Evolutionary conservation across 192 early-diverging fungal species (phyloP).

Genomic region (Gryganskiella cystojenkinii): DNA sequence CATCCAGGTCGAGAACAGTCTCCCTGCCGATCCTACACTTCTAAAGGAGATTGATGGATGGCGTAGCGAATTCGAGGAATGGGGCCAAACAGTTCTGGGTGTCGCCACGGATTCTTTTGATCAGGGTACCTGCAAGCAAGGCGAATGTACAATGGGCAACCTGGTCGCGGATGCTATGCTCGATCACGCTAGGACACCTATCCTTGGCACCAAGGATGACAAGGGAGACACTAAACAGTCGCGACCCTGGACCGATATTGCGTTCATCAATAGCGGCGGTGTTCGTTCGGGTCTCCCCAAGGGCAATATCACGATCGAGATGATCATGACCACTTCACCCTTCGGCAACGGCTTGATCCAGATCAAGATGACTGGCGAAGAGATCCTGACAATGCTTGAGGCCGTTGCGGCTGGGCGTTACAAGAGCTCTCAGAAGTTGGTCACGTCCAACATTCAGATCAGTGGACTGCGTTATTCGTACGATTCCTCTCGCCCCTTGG

Average conservation of each 20-base stretch:
- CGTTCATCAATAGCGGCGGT: conserved; percentile 72
- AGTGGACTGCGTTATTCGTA: conserved; percentile 65
- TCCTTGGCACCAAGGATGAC: neutral
- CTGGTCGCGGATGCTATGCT: conserved; percentile 75
- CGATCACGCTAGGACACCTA: conserved; percentile 28
- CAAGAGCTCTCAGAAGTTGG: conserved; percentile 41
- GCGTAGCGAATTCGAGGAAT: conserved; percentile 60
- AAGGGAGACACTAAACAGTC: neutral
- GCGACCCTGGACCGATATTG: conserved; percentile 55
- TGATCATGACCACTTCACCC: conserved; percentile 68
- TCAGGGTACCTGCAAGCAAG: conserved; percentile 47
- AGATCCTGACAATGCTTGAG: conserved; percentile 64
- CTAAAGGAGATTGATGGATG: conserved; percentile 52
- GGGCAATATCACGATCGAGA: conserved; percentile 68
- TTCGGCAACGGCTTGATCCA: conserved; percentile 69
- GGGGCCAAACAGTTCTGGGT: conserved; percentile 58
- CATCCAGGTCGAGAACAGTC: conserved; percentile 64
- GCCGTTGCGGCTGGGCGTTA: conserved; percentile 48
- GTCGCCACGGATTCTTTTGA: conserved; percentile 54
- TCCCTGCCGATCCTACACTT: conserved; percentile 60
- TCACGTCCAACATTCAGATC: conserved; percentile 68
- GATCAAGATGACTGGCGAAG: conserved; percentile 59
- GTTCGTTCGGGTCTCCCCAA: conserved; percentile 64
- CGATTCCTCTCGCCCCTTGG: conserved; percentile 32
- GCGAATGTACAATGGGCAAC: conserved; percentile 73